Conservation (phyloP, 75 land plant species). For the Ceratopteris richardii region DNA sequence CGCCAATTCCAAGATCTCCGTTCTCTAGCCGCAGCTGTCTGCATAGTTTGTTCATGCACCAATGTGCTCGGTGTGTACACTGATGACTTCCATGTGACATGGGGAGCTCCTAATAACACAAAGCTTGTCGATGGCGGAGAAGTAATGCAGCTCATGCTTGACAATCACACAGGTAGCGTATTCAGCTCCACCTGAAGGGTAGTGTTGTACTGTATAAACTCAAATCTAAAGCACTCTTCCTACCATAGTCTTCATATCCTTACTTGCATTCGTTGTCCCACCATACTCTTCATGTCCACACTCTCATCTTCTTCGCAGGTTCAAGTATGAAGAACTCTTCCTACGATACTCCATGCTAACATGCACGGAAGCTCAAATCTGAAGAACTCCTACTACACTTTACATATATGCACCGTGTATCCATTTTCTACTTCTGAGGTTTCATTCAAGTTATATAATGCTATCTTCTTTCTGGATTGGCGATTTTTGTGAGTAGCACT, state of each 20-base stretch:
- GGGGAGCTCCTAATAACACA: not conserved
- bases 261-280: too few relatives aligned
- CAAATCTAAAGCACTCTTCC: not conserved
- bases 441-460: too few relatives aligned
- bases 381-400: too few relatives aligned
- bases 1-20: not conserved
- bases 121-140: not conserved
- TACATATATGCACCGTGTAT: too few relatives aligned
- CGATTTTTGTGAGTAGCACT: too few relatives aligned
- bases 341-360: not conserved
- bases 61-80: not conserved
- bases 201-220: not conserved
- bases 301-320: too few relatives aligned
- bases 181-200: not conserved
- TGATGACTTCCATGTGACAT: conserved; percentile 1
- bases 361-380: not conserved
- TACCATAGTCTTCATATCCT: not conserved
- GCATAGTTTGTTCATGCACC: not conserved
- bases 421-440: too few relatives aligned
- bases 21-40: not conserved
- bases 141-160: conserved; percentile 12
- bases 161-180: conserved; percentile 8
- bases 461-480: too few relatives aligned
- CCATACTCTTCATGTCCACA: too few relatives aligned
- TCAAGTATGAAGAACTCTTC: not conserved